Evolutionary conservation across 1,284 basidiomycete genomes (phyloP).

Genomic region (Porodaedalea pini): DNA sequence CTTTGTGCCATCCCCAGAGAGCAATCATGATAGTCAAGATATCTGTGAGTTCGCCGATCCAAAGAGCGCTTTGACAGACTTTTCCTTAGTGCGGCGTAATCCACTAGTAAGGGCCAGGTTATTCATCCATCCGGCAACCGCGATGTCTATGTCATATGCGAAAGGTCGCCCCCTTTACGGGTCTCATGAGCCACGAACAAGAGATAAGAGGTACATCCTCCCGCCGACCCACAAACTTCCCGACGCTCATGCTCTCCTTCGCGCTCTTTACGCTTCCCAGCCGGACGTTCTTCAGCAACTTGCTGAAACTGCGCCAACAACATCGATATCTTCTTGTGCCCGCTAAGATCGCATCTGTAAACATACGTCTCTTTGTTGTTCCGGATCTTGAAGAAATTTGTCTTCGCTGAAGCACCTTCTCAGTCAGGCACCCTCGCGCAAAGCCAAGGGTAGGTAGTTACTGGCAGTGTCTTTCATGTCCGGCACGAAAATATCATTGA

Average conservation of each 20-base stretch:
- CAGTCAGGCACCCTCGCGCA: constrained; percentile 7
- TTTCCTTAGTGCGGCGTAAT: constrained; percentile 57
- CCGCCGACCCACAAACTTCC: constrained; percentile 69
- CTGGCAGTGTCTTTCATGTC: constrained; percentile 94
- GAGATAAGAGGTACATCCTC: constrained; percentile 26
- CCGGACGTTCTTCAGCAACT: constrained; percentile 86
- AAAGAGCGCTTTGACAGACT: constrained; percentile 71
- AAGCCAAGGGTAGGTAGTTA: constrained; percentile 37
- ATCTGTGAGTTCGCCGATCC: constrained; percentile 89
- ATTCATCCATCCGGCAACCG: constrained; percentile 69
- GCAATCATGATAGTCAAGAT: constrained; percentile 90
- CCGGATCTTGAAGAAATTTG: constrained; percentile 94
- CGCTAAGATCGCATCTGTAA: constrained; percentile 76
- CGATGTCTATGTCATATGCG: constrained; percentile 29
- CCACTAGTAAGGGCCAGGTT: constrained; percentile 59
- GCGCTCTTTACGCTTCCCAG: constrained; percentile 86
- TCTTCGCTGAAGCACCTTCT: constrained; percentile 62
- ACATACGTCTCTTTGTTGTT: constrained; percentile 93
- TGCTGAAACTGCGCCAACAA: constrained; percentile 85
- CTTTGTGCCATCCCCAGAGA: constrained; percentile 84
- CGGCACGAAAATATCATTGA: constrained; percentile 90
- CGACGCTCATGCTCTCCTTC: constrained; percentile 88
- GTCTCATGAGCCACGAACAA: neutral
- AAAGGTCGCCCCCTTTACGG: constrained; percentile 25
- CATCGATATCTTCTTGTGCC: constrained; percentile 88